Evolutionary conservation across 2,329 filamentous ascomycete genomes (phyloP).

Genomic region (Claviceps purpurea): DNA sequence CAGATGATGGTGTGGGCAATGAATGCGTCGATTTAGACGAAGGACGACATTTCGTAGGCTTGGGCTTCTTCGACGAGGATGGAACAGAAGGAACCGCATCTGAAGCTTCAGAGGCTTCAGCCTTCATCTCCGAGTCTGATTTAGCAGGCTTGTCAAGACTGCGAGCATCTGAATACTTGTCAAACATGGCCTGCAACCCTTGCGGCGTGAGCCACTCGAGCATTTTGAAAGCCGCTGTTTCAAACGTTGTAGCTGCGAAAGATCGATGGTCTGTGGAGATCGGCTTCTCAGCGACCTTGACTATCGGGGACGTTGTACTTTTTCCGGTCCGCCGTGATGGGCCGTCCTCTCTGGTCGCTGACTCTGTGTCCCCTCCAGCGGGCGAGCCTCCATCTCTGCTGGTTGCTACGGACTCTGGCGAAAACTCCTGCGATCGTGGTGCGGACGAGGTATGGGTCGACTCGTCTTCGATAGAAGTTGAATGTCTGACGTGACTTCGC

Average conservation of each 20-base stretch:
- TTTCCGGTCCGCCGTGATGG: background rate
- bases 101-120: background rate
- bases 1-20: background rate
- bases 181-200: constrained; percentile 35
- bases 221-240: constrained; percentile 55
- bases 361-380: background rate
- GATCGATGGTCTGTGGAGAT: constrained; percentile 43
- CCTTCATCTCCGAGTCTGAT: background rate
- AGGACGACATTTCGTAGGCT: background rate
- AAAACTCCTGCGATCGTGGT: background rate
- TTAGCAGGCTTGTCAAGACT: constrained; percentile 5
- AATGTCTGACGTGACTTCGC: background rate
- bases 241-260: constrained; percentile 50
- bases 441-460: background rate
- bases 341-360: background rate
- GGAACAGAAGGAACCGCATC: background rate
- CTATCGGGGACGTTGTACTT: constrained; percentile 7
- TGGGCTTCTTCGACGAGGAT: background rate
- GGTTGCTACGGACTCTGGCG: constrained; percentile 2
- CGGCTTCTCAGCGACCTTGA: constrained; percentile 32
- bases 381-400: background rate
- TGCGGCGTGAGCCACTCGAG: constrained; percentile 55
- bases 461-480: background rate
- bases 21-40: constrained; percentile 2
- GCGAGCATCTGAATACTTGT: constrained; percentile 16